Conservation (phyloP, 2,329 filamentous ascomycete species). For the Aspergillus bombycis region DNA sequence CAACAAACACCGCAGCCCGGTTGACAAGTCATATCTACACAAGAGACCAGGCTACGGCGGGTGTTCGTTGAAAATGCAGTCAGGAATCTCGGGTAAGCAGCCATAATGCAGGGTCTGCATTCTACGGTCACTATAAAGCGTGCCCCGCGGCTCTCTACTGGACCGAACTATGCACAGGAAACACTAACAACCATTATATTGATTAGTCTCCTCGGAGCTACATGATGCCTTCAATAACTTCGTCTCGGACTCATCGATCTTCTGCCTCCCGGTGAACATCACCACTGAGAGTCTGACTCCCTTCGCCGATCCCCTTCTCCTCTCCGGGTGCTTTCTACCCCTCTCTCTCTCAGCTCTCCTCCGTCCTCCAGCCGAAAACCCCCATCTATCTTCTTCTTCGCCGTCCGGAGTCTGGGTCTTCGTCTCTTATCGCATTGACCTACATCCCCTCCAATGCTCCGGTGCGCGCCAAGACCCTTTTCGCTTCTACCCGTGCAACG, state of each 20-base stretch:
- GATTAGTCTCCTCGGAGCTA: constrained; percentile 49
- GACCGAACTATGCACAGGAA: neutral
- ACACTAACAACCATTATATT: constrained; percentile 7
- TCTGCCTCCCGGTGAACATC: constrained; percentile 53
- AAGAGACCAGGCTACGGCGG: constrained; percentile 15
- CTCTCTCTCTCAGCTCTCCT: constrained; percentile 53
- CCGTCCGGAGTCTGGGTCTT: constrained; percentile 38
- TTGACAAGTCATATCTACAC: constrained; percentile 15
- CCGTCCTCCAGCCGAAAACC: constrained; percentile 57
- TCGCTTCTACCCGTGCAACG: constrained; percentile 65
- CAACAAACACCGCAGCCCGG: constrained; percentile 20
- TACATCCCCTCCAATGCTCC: constrained; percentile 66
- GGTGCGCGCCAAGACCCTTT: constrained; percentile 68
- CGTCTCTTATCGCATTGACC: constrained; percentile 56
- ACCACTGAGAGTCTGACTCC: constrained; percentile 48
- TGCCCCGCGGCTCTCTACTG: neutral
- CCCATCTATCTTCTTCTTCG: constrained; percentile 66
- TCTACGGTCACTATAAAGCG: neutral
- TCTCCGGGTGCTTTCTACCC: constrained; percentile 51
- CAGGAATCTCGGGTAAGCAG: constrained; percentile 50
- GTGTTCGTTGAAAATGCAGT: constrained; percentile 44
- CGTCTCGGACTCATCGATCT: constrained; percentile 42
- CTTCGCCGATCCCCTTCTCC: constrained; percentile 42
- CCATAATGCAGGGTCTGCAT: constrained; percentile 2
- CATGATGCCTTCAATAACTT: constrained; percentile 51